Conservation (phyloP, 1,284 basidiomycete genomes). For the Fomitiporia mediterranea region DNA sequence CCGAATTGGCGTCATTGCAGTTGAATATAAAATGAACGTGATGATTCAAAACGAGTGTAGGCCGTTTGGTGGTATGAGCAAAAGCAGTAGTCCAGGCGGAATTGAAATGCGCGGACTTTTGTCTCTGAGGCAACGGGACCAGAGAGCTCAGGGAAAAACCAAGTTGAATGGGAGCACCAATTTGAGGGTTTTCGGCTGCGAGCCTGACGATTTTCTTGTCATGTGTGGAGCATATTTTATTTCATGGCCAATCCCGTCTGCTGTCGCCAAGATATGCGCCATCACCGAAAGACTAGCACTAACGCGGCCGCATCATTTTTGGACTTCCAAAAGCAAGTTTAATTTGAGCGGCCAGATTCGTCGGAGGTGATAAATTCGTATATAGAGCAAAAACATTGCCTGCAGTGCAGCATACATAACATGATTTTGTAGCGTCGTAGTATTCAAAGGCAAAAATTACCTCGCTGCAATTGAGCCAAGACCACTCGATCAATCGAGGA, state of each 20-base stretch:
- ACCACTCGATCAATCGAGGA: too few species aligned
- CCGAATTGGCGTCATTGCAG: constrained; percentile 13
- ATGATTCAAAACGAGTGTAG: constrained; percentile 6
- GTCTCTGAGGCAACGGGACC: not conserved
- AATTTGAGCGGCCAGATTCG: too few species aligned
- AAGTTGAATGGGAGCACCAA: not conserved
- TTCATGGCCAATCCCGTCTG: not conserved
- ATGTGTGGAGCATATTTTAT: not conserved
- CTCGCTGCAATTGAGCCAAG: too few species aligned
- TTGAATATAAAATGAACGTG: constrained; percentile 4
- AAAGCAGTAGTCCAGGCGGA: not conserved
- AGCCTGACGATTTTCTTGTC: not conserved
- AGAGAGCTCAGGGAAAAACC: not conserved
- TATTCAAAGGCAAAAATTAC: too few species aligned
- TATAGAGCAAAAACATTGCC: too few species aligned
- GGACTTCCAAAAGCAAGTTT: too few species aligned
- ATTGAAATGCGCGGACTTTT: not conserved
- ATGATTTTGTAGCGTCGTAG: too few species aligned
- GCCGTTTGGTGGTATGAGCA: not conserved
- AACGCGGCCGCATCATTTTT: not conserved
- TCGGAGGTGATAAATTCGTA: too few species aligned
- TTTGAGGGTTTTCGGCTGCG: constrained; percentile 4
- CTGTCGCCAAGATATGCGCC: constrained; percentile 7
- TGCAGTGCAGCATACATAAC: too few species aligned
- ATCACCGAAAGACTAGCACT: not conserved